A percentile compares a stretch with the other conserved stretches of the same genome.
Conservation (phyloP, 2,329 filamentous ascomycete genomes). For the Dothideomycetidae sp. region DNA sequence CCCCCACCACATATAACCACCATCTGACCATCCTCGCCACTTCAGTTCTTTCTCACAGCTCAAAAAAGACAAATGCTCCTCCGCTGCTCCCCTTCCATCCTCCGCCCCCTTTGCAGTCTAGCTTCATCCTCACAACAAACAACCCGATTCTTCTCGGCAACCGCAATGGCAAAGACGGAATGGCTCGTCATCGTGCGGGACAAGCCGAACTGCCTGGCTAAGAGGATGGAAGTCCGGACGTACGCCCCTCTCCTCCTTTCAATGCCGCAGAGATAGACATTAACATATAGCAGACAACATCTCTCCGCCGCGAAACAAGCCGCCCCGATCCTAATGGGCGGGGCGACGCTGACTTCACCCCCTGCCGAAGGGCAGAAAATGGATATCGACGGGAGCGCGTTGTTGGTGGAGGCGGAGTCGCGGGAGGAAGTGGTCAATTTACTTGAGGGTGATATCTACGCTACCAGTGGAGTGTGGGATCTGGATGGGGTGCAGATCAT, state of each 20-base stretch:
- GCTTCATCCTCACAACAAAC: too few relatives aligned
- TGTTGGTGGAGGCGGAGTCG: slow-evolving; percentile 52
- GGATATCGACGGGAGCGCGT: slow-evolving; percentile 59
- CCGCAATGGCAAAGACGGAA: slow-evolving; percentile 28
- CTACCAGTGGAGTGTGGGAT: slow-evolving; percentile 64
- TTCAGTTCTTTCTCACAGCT: too few relatives aligned
- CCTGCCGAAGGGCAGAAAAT: slow-evolving; percentile 48
- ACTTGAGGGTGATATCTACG: slow-evolving; percentile 61
- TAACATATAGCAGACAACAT: not conserved
- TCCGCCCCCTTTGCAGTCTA: too few relatives aligned
- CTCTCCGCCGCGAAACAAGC: too few relatives aligned
- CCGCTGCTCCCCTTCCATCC: too few relatives aligned
- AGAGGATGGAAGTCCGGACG: slow-evolving; percentile 29
- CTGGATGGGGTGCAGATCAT: slow-evolving; percentile 34
- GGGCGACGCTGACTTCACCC: slow-evolving; percentile 52
- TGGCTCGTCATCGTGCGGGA: slow-evolving; percentile 39
- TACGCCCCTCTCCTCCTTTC: slow-evolving; percentile 15
- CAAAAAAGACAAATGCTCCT: too few relatives aligned
- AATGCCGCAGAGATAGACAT: too few relatives aligned
- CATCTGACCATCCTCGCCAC: too few relatives aligned
- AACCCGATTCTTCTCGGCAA: slow-evolving; percentile 15
- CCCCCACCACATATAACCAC: too few relatives aligned
- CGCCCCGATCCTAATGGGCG: slow-evolving; percentile 51
- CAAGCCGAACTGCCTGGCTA: slow-evolving; percentile 26
- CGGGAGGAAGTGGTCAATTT: slow-evolving; percentile 54